Conservation (phyloP, 108 stramenopile genomes). For the Cyclotella kingstonii region DNA sequence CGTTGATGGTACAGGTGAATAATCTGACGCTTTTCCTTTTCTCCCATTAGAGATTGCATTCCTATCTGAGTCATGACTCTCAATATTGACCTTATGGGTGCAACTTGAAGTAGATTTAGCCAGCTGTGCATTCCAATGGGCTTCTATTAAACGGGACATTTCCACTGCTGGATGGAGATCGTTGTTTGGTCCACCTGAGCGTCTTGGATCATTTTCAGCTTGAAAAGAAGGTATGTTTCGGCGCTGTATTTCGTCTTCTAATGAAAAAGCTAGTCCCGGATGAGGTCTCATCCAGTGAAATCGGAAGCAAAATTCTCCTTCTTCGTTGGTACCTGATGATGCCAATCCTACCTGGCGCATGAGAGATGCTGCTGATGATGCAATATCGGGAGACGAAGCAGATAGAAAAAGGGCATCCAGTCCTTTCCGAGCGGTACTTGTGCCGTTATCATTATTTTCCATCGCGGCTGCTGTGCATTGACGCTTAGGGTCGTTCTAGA, state of each 20-base stretch:
- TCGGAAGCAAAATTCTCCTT: conserved; percentile 26
- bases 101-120: not conserved
- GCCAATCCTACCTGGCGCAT: conserved; percentile 25
- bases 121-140: conserved; percentile 12
- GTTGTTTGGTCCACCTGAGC: not conserved
- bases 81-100: not conserved
- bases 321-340: not conserved
- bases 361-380: conserved; percentile 23
- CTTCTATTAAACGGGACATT: conserved; percentile 19
- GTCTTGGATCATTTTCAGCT: not conserved
- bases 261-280: conserved; percentile 22
- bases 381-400: conserved; percentile 16
- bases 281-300: conserved; percentile 48
- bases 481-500: no score
- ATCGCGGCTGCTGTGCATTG: no score
- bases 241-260: conserved; percentile 1
- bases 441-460: no score
- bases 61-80: not conserved
- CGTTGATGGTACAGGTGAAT: not conserved
- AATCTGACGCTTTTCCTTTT: not conserved
- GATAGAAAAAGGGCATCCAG: conserved; percentile 35
- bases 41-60: no score
- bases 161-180: conserved; percentile 10
- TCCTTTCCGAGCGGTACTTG: not conserved
- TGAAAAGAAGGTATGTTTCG: no score